Evolutionary conservation across 306 rosid species (phyloP).

Genomic region (Quercus variabilis): DNA sequence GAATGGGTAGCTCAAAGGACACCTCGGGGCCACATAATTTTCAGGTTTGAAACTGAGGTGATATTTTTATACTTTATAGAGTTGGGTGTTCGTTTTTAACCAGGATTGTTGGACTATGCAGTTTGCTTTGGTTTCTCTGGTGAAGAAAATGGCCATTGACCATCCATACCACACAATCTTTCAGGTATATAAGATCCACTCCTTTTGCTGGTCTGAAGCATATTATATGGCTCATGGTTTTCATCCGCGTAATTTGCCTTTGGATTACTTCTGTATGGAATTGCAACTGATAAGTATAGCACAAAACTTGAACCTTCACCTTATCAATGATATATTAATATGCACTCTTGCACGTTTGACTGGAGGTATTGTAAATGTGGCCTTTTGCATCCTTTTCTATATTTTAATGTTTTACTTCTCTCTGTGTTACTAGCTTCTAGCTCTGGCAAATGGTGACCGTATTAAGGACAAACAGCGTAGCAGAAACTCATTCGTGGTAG

Average conservation of each 20-base stretch:
- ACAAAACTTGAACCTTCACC: neutral
- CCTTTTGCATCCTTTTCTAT: neutral
- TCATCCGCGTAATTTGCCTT: neutral
- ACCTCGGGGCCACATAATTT: conserved; percentile 61
- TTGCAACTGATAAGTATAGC: neutral
- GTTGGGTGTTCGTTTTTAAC: conserved; percentile 1
- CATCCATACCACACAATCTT: conserved; percentile 95
- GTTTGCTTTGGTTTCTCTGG: conserved; percentile 88
- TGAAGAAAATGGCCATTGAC: conserved; percentile 93
- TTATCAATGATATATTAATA: neutral
- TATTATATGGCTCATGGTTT: conserved; percentile 14
- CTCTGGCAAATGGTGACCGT: conserved; percentile 87
- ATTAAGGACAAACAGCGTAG: conserved; percentile 86
- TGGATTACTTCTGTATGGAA: neutral
- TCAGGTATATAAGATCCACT: conserved; percentile 51
- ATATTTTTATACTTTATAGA: neutral
- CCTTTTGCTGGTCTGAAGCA: conserved; percentile 10
- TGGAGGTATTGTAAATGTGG: neutral
- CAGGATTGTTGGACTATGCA: conserved; percentile 37
- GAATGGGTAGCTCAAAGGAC: conserved; percentile 93
- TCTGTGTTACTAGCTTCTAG: conserved; percentile 61
- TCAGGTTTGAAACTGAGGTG: conserved; percentile 55
- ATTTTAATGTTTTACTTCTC: conserved; percentile 11
- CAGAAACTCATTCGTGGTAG: conserved; percentile 87
- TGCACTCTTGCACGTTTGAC: neutral